Evolutionary conservation across 1,284 basidiomycete genomes (phyloP), one percentile per base, ranked within the genome.

Genomic region (Ceratobasidium theobromae): DNA sequence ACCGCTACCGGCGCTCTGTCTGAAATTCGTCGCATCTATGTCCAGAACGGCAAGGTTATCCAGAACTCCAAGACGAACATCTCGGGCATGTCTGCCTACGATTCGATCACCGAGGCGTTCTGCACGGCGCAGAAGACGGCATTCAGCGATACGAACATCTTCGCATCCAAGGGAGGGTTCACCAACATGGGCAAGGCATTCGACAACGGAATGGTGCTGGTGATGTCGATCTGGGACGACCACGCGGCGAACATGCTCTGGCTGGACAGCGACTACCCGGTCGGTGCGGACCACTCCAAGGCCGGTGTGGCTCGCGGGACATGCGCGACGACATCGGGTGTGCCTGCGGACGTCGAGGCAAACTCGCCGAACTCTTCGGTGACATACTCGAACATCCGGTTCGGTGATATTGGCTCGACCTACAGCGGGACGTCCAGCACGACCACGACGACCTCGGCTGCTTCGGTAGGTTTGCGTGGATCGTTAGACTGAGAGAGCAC

Each of bases 191-290:
- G 81, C 68, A 72, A 74, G 57, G 76, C 81, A 8, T 74, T 84
- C 72, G 72, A 72, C 18, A 69, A 72, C 49, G 84, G 84, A 66
- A 80, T 84, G 78, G 83, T 84, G n/a, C 75, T 86, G 35, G 82
- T 81, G 62, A 74, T n/a, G n/a, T n/a, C n/a, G n/a, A n/a, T n/a
- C n/a, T n/a, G n/a, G n/a, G n/a, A n/a, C n/a, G n/a, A n/a, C 85
- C 73, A 84, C 72, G 77, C 77, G 40, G 82, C 78, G 68, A 75
- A 81, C 72, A 84, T 85, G 83, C 78, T 83, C 72, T 84, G 83
- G 84, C 72, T 83, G 64, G 83, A 86, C 76, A 77, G 76, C 71
- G 75, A 72, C 76, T 84, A 84, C 76, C 83, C 84, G 48, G 76
- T 77, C 68, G 72, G 72, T 71, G 75, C 73, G 23, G 72, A 76